phyloP scores from a whole-genome alignment of 148 eudicot genomes.

The Dysphania ambrosioides region DNA sequence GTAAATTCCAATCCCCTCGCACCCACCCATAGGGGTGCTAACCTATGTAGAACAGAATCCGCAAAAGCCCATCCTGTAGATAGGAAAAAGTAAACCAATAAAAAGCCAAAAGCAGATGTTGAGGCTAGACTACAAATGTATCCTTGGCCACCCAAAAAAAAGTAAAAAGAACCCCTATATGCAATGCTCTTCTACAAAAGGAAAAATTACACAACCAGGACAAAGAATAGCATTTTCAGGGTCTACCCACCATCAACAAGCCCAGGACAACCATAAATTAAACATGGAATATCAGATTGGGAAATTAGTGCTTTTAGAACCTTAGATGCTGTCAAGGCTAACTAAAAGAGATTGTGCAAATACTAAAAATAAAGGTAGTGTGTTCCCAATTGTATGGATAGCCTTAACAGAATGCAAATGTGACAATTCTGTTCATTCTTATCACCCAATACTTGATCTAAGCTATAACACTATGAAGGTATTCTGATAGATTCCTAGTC shows the following conservation, averaged over 20 bases:
- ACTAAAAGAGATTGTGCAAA: too few species aligned
- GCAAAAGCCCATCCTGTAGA: slow-evolving; percentile 98
- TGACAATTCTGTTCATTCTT: too few species aligned
- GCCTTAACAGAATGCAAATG: too few species aligned
- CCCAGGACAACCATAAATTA: not conserved
- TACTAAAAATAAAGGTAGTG: too few species aligned
- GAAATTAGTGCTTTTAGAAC: not conserved
- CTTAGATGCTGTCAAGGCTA: not conserved
- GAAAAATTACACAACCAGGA: not conserved
- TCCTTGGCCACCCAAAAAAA: not conserved
- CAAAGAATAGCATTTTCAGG: not conserved
- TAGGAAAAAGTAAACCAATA: slow-evolving; percentile 6
- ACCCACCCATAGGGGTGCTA: slow-evolving; percentile 97
- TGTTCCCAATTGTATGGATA: too few species aligned
- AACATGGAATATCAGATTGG: not conserved
- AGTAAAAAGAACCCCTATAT: too few species aligned
- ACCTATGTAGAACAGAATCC: slow-evolving; percentile 84
- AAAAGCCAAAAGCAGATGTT: not conserved
- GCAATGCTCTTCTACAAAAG: not conserved
- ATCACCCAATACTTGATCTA: too few species aligned
- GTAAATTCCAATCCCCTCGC: slow-evolving; percentile 97
- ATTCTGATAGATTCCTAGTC: not conserved
- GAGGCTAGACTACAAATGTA: not conserved
- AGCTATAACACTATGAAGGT: not conserved
- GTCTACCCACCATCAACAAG: not conserved